phyloP scores from a whole-genome alignment of 1,284 basidiomycete species.

The Cryptococcus jaspeensis region DNA sequence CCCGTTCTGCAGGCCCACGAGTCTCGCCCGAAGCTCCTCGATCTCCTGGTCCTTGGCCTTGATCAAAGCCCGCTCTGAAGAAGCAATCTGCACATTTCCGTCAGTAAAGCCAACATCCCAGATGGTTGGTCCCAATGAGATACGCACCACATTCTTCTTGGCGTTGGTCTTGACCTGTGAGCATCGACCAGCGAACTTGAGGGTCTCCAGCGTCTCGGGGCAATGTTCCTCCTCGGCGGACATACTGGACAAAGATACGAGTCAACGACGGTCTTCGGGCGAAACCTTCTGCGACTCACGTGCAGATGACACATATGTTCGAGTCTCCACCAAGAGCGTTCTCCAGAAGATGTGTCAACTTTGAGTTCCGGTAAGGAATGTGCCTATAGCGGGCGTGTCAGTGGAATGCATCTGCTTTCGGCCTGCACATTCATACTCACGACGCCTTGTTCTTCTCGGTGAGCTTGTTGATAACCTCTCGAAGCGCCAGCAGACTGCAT shows the following conservation, averaged over 20 bases:
- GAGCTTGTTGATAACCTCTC: constrained; percentile 59
- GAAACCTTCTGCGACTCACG: constrained; percentile 26
- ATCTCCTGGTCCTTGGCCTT: constrained; percentile 54
- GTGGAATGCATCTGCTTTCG: not conserved
- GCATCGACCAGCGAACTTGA: constrained; percentile 59
- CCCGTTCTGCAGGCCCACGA: constrained; percentile 27
- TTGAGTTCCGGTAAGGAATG: constrained; percentile 59
- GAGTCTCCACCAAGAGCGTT: constrained; percentile 59
- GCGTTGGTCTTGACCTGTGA: constrained; percentile 59
- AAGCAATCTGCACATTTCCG: constrained; percentile 32
- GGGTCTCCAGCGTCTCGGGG: constrained; percentile 57
- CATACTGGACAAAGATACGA: constrained; percentile 15
- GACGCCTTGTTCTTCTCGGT: constrained; percentile 50
- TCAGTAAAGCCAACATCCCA: not conserved
- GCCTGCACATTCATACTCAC: constrained; percentile 12
- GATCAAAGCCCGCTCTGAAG: constrained; percentile 50
- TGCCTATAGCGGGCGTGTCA: constrained; percentile 38
- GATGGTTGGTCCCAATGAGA: too few species aligned
- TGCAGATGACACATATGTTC: constrained; percentile 60
- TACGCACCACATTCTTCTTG: constrained; percentile 54
- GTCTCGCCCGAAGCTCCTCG: constrained; percentile 45
- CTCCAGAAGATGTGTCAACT: constrained; percentile 57
- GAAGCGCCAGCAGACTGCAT: constrained; percentile 53
- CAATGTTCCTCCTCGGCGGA: constrained; percentile 54
- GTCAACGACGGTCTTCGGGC: not conserved